A percentile compares a stretch with the other conserved stretches of the same genome.
Conservation (phyloP, 306 rosid species). For the Cicer cuneatum region DNA sequence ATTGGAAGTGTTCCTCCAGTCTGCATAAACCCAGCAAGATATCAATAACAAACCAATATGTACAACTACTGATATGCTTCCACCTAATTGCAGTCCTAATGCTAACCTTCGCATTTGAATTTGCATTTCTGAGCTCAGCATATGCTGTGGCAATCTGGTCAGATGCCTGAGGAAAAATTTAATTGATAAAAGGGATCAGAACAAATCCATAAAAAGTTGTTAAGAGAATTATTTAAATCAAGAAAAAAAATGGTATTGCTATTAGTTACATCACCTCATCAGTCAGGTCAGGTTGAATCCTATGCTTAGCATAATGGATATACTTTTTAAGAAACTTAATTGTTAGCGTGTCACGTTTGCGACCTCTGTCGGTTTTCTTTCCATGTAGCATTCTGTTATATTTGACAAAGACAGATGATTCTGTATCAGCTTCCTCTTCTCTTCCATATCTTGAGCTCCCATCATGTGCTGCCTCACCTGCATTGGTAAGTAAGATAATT, state of each 20-base stretch:
- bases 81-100: conserved; percentile 8
- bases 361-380: conserved; percentile 66
- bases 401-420: conserved; percentile 81
- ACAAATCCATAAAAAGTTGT: conserved; percentile 10
- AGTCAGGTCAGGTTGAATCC: conserved; percentile 95
- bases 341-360: conserved; percentile 83
- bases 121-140: conserved; percentile 88
- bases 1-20: conserved; percentile 98
- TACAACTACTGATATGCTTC: conserved; percentile 28
- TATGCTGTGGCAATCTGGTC: conserved; percentile 89
- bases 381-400: conserved; percentile 96
- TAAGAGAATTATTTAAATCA: neutral
- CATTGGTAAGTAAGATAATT: conserved; percentile 36
- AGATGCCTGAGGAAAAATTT: conserved; percentile 71
- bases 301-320: conserved; percentile 96
- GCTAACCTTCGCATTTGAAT: conserved; percentile 83
- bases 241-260: conserved; percentile 21
- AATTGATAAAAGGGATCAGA: conserved; percentile 7
- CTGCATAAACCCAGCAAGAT: conserved; percentile 58
- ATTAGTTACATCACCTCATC: conserved; percentile 72
- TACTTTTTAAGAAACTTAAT: conserved; percentile 95
- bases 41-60: conserved; percentile 34
- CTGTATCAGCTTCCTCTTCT: conserved; percentile 85
- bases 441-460: conserved; percentile 79
- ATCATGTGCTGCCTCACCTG: conserved; percentile 73